These are phyloP conservation scores for Quercus dentata DNA, from an alignment of 306 rosid genomes.

Conservation along the genomic window DNA sequence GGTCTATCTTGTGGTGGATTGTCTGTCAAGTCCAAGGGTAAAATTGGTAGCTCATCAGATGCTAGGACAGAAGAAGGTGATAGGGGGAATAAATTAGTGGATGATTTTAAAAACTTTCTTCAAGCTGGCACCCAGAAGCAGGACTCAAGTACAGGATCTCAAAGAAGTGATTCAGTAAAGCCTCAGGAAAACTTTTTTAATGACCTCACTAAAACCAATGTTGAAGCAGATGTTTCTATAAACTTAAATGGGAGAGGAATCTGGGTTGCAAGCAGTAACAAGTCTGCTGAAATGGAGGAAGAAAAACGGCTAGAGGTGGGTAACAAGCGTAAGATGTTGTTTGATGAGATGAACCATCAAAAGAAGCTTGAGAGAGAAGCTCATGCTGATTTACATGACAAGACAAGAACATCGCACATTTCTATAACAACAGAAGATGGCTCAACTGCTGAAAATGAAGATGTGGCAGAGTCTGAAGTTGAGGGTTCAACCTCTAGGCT, in stretches of 20 bases:
- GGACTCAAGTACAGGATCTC: conserved; percentile 50
- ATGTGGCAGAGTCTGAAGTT: conserved; percentile 88
- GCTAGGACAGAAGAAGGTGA: conserved; percentile 58
- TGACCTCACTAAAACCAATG: conserved; percentile 67
- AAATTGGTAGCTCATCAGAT: conserved; percentile 67
- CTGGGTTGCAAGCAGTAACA: conserved; percentile 50
- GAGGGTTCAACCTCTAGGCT: conserved; percentile 78
- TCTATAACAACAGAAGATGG: conserved; percentile 75
- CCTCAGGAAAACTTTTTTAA: conserved; percentile 81
- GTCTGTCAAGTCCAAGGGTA: conserved; percentile 68
- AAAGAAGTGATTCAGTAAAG: conserved; percentile 53
- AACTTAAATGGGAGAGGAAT: conserved; percentile 69
- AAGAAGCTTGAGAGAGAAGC: conserved; percentile 74
- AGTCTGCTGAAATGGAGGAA: conserved; percentile 57
- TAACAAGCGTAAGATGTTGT: conserved; percentile 61
- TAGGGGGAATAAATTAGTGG: conserved; percentile 67
- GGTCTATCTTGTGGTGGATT: conserved; percentile 87
- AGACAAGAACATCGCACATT: conserved; percentile 63
- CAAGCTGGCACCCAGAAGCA: conserved; percentile 61
- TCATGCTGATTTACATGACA: conserved; percentile 58
- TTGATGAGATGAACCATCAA: conserved; percentile 54
- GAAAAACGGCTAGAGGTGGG: conserved; percentile 54
- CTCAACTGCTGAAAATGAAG: conserved; percentile 91
- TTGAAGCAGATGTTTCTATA: conserved; percentile 52
- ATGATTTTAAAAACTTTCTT: conserved; percentile 75